Conservation (phyloP, 257 asterid genomes). For the Primulina tabacum region DNA sequence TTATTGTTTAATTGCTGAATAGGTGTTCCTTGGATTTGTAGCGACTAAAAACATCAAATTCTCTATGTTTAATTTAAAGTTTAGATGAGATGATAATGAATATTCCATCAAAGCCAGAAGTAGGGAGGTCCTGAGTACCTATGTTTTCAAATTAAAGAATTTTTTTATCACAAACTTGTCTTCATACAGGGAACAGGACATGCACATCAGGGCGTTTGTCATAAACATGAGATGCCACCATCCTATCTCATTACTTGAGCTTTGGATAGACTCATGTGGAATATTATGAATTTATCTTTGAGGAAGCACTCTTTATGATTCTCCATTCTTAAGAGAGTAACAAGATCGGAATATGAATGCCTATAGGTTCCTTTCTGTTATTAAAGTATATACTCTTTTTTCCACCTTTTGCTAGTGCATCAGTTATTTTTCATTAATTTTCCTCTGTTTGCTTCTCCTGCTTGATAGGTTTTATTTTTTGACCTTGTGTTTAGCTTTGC, state of each 20-base stretch:
- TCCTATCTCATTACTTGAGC: background rate
- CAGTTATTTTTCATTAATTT: background rate
- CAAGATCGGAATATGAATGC: background rate
- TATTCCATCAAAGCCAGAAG: background rate
- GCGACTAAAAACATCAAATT: background rate
- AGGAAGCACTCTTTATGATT: background rate
- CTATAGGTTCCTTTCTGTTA: background rate
- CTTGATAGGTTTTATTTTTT: background rate
- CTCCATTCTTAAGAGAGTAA: background rate
- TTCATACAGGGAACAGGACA: background rate
- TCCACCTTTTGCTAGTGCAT: too few species aligned
- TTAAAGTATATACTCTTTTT: too few species aligned
- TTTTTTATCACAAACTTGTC: background rate
- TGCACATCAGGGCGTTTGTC: background rate
- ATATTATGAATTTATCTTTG: too few species aligned
- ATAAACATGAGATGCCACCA: background rate
- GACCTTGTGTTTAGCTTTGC: background rate
- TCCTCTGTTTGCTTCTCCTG: background rate
- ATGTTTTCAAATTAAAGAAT: background rate
- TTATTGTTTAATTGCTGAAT: background rate
- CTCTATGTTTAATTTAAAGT: too few species aligned
- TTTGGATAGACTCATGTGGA: background rate
- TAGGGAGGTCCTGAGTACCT: background rate
- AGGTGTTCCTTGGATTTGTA: background rate
- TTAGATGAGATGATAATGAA: too few species aligned